Evolutionary conservation across 208 protist species (phyloP), one percentile per base, ranked within the genome.

Genomic region (Leptomonas seymouri): DNA sequence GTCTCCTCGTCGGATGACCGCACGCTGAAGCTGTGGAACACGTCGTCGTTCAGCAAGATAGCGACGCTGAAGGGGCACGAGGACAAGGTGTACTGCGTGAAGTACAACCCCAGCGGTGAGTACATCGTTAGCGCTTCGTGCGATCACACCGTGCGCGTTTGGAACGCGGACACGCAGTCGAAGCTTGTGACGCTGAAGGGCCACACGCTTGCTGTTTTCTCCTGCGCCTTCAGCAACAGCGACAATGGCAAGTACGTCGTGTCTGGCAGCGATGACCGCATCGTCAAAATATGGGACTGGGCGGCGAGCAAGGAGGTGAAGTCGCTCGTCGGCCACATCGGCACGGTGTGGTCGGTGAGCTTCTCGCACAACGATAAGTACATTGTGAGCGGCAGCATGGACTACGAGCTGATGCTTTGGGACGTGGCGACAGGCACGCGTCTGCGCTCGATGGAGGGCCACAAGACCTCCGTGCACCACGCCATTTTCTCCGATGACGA

Each of bases 61-160:
- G 62, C 63, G 30, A 94, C 86, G 18, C 78, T 98, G 34, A 98
- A 98, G 73, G 97, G 93, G 9, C 98, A 99, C 73, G 97, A 96
- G 53, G 93, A 97, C 75, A 96, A 84, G 30, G 96, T 98, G 44
- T 96, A 97, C 78, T 90, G 80, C 73, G 89, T 97, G 27, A 71
- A 81, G 59, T 99, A 96, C 80, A 82, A 81, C 51, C 50, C 80
- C 44, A 87, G 91, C 56, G 97, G 97, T 48, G 94, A 98, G 60
- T 84, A 76, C 45, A 97, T 99, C 45, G 89, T 88, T 36, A 94
- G 89, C 9, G 85, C 71, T 25, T 93, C 85, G 15, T 92, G 85
- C 61, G 89, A 97, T 50, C 71, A 87, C 64, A 94, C 88, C 2
- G 69, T 94, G 42, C 81, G 82, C 12, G 86, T 97, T 53, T 97